A percentile compares a stretch with the other conserved stretches of the same genome.
phyloP scores from a whole-genome alignment of 108 stramenopile genomes.

The Cyclotella distinguenda region DNA sequence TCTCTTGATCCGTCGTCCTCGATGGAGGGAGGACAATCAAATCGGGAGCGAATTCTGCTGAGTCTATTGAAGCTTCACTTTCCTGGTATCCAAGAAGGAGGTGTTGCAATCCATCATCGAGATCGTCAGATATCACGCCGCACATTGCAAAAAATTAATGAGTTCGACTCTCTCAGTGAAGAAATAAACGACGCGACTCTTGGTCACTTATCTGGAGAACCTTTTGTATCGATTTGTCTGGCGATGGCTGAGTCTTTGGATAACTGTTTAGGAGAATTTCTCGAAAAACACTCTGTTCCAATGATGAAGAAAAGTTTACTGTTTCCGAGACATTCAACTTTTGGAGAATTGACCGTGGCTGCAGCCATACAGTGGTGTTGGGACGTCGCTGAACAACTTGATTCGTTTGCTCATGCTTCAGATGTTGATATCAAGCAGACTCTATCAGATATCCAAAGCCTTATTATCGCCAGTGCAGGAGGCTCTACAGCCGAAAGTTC shows the following conservation, averaged over 20 bases:
- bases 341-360: constrained; percentile 6
- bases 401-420: neutral
- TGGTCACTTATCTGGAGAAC: neutral
- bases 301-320: neutral
- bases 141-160: constrained; percentile 6
- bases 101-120: neutral
- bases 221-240: constrained; percentile 19
- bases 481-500: constrained; percentile 11
- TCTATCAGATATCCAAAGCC: constrained; percentile 17
- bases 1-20: constrained; percentile 15
- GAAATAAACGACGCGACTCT: neutral
- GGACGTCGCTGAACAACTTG: constrained; percentile 17
- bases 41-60: constrained; percentile 7
- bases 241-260: constrained; percentile 38
- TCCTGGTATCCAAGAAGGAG: constrained; percentile 29
- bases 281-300: constrained; percentile 9
- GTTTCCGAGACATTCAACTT: neutral
- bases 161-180: neutral
- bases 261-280: constrained; percentile 23
- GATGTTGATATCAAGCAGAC: neutral
- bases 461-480: constrained; percentile 14
- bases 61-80: constrained; percentile 21
- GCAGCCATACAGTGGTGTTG: constrained; percentile 25
- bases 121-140: too few relatives aligned
- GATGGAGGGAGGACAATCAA: neutral